Evolutionary conservation across 2,329 filamentous ascomycete species (phyloP).

Genomic region (Emergomyces orientalis): DNA sequence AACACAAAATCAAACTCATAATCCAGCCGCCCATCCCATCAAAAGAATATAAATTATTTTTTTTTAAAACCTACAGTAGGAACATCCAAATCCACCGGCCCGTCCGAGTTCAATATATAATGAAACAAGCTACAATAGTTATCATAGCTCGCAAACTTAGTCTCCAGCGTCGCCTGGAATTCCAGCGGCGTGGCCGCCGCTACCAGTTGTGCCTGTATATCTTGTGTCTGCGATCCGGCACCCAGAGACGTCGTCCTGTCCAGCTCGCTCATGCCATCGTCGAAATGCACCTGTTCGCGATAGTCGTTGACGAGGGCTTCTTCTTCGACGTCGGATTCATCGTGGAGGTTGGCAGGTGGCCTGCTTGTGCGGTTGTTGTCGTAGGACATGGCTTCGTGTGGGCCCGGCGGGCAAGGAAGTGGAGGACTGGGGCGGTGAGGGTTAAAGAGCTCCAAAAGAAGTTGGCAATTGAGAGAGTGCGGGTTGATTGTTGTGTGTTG

Average conservation of each 20-base stretch:
- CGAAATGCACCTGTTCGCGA: slow-evolving; percentile 89
- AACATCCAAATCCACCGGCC: slow-evolving; percentile 93
- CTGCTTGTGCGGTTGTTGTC: slow-evolving; percentile 36
- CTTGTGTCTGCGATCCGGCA: slow-evolving; percentile 68
- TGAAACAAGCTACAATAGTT: slow-evolving; percentile 99
- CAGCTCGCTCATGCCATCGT: slow-evolving; percentile 73
- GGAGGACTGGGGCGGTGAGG: slow-evolving; percentile 14
- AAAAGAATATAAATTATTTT: slow-evolving; percentile 6
- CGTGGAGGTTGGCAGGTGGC: slow-evolving; percentile 43
- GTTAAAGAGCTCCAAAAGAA: neutral
- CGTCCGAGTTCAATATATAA: slow-evolving; percentile 97
- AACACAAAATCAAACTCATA: neutral
- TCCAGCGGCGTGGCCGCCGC: slow-evolving; percentile 91
- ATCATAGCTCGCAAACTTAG: slow-evolving; percentile 98
- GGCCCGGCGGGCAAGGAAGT: slow-evolving; percentile 14
- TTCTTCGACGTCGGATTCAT: slow-evolving; percentile 92
- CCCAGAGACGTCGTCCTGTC: slow-evolving; percentile 63
- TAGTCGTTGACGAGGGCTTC: slow-evolving; percentile 94
- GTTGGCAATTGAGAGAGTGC: neutral
- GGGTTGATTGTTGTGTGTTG: neutral
- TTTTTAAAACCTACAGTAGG: slow-evolving; percentile 67
- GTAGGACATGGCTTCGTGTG: slow-evolving; percentile 34
- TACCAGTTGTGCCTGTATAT: slow-evolving; percentile 84
- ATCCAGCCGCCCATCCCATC: neutral
- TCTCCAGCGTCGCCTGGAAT: slow-evolving; percentile 89